Evolutionary conservation across 768 basidiomycete species (phyloP), one percentile per base, ranked within the genome.

Genomic region (Trametopsis cervina): DNA sequence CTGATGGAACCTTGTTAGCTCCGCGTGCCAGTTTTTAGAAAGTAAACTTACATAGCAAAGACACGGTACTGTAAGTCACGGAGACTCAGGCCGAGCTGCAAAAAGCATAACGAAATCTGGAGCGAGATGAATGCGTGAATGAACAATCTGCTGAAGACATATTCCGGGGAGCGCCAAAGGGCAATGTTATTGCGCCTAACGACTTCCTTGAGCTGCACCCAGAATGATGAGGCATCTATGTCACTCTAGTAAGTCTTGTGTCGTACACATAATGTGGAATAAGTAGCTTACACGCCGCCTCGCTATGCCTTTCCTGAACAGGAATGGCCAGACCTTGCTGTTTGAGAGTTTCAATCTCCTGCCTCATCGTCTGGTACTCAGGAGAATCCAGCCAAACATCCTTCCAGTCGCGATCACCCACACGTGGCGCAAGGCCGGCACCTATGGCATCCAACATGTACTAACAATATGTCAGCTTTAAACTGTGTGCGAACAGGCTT

Each of bases 381-480:
- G 78, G 70, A 4, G 85, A 89, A 29, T 85, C 78, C 15, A 77
- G 64, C 92, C 92, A 95, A 42, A 90, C 70, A 52, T 89, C 80
- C 47, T 81, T 81, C 92, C 92, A 95, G 58, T 95, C 91, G 25
- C 80, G 78, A 47, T 83, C 75, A 1, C 86, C 86, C 29, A 89
- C 73, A 41, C 80, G 74, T 0, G 83, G 75, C 10, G 82, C 73
- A 39, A 86, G 74, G 42, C 89, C 89, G 47, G 89, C 88, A 52
- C 91, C 90, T 50, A 91, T 91, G n/a, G 83, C 87, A 47, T 87
- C 83, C 3, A 92, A 72, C 81, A 86, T 84, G 57, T 78, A 88
- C 63, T 89, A 77, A 24, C 3, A 15, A 41, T 2, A 18, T 17
- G 77, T 80, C 20, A 36, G 40, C 33, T 18, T n/a, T n/a, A n/a